These are phyloP conservation scores for Cutaneotrichosporon sp. DNA, from an alignment of 1,284 basidiomycete species.

Conservation along the genomic window DNA sequence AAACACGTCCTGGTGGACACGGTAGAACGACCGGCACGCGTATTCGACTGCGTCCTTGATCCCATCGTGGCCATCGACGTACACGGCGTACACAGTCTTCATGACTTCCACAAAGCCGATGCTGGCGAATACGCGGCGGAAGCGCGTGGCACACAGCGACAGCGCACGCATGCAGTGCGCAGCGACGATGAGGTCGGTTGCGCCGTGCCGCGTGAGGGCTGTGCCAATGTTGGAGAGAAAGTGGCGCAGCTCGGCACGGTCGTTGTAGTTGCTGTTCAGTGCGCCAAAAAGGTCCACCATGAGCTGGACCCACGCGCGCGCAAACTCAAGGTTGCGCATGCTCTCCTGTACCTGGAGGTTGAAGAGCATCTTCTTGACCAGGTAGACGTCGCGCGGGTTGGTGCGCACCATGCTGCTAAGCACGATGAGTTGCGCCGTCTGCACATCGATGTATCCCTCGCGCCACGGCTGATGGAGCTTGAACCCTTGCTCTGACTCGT, in stretches of 20 bases:
- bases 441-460: conserved; percentile 56
- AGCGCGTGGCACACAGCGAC: conserved; percentile 71
- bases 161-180: conserved; percentile 61
- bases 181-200: conserved; percentile 62
- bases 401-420: conserved; percentile 61
- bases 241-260: conserved; percentile 63
- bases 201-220: conserved; percentile 61
- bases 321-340: conserved; percentile 46
- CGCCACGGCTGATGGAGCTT: conserved; percentile 48
- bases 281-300: conserved; percentile 66
- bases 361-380: conserved; percentile 64
- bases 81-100: conserved; percentile 62
- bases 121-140: conserved; percentile 65
- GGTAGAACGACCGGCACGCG: conserved; percentile 64
- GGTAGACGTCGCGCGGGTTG: conserved; percentile 64
- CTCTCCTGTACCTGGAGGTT: conserved; percentile 51
- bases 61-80: conserved; percentile 55
- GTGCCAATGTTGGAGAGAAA: conserved; percentile 65
- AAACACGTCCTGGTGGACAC: conserved; percentile 67
- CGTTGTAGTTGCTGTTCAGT: conserved; percentile 69
- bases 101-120: conserved; percentile 68
- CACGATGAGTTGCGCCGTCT: conserved; percentile 66
- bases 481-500: conserved; percentile 54
- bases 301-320: conserved; percentile 64
- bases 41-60: conserved; percentile 68